A percentile compares a stretch with the other conserved stretches of the same genome.
These are phyloP conservation scores for Piper betle DNA, from an alignment of 164 flowering plant genomes.

Conservation along the genomic window DNA sequence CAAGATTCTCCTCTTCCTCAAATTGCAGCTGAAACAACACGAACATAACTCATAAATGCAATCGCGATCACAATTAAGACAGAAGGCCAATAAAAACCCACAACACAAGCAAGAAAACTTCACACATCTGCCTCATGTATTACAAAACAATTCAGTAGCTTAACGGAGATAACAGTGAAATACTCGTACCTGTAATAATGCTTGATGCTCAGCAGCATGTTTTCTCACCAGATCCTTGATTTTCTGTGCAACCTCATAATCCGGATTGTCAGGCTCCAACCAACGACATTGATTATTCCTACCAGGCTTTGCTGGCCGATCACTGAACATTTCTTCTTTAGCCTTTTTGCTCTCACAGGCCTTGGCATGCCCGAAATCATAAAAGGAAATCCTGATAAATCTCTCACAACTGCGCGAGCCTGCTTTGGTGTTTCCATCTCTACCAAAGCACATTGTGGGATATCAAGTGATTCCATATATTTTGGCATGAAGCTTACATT, in stretches of 20 bases:
- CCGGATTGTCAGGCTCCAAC: conserved; percentile 47
- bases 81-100: not conserved
- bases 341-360: conserved; percentile 59
- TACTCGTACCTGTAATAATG: conserved; percentile 32
- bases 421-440: conserved; percentile 45
- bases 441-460: conserved; percentile 44
- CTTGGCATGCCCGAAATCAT: conserved; percentile 86
- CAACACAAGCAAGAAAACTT: not conserved
- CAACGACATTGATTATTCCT: conserved; percentile 28
- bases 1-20: conserved; percentile 49
- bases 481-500: conserved; percentile 46
- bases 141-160: not conserved
- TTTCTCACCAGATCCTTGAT: conserved; percentile 24
- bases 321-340: conserved; percentile 41
- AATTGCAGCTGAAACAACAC: conserved; percentile 26
- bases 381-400: conserved; percentile 28
- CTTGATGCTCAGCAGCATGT: conserved; percentile 16
- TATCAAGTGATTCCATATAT: conserved; percentile 24
- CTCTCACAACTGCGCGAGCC: conserved; percentile 22
- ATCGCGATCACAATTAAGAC: not conserved
- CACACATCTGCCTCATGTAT: not conserved
- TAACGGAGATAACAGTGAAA: not conserved
- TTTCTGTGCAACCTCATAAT: conserved; percentile 34
- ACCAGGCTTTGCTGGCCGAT: conserved; percentile 53
- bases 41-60: not conserved